phyloP scores from a whole-genome alignment of 805 yeast species.

The Ogataea pilisensis region DNA sequence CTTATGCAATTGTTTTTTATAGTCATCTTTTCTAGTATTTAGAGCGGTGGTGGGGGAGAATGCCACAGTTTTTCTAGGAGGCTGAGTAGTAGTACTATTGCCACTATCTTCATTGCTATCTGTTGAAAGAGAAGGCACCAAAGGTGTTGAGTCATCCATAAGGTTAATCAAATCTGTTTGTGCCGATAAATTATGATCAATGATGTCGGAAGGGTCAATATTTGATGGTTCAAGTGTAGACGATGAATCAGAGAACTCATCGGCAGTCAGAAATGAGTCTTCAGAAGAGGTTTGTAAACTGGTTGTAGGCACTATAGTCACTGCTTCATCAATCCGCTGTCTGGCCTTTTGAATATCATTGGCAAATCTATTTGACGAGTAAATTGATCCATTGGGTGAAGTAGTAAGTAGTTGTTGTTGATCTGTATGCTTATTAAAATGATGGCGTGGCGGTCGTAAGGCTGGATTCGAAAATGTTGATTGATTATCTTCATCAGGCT shows the following conservation, averaged over 20 bases:
- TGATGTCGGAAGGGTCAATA: background rate
- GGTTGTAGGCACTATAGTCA: background rate
- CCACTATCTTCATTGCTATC: too few relatives aligned
- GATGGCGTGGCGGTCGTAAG: background rate
- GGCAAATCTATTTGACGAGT: conserved; percentile 8
- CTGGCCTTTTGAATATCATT: conserved; percentile 11
- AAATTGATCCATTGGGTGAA: background rate
- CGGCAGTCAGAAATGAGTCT: background rate
- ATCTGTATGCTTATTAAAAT: too few relatives aligned
- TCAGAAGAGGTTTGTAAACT: background rate
- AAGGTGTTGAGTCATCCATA: too few relatives aligned
- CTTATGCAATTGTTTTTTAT: background rate
- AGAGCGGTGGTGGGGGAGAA: conserved; percentile 12
- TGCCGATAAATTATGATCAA: background rate
- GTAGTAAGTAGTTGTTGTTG: background rate
- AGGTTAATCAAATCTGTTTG: too few relatives aligned
- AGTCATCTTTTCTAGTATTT: background rate
- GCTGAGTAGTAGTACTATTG: too few relatives aligned
- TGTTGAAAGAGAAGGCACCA: too few relatives aligned
- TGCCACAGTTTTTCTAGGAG: conserved; percentile 9
- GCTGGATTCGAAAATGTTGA: background rate
- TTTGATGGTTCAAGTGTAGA: too few relatives aligned
- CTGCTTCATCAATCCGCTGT: too few relatives aligned
- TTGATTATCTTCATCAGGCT: background rate
- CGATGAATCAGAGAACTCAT: background rate